These are phyloP conservation scores for Pezicula carpinea DNA, from an alignment of 2,329 filamentous ascomycete species.

Conservation along the genomic window DNA sequence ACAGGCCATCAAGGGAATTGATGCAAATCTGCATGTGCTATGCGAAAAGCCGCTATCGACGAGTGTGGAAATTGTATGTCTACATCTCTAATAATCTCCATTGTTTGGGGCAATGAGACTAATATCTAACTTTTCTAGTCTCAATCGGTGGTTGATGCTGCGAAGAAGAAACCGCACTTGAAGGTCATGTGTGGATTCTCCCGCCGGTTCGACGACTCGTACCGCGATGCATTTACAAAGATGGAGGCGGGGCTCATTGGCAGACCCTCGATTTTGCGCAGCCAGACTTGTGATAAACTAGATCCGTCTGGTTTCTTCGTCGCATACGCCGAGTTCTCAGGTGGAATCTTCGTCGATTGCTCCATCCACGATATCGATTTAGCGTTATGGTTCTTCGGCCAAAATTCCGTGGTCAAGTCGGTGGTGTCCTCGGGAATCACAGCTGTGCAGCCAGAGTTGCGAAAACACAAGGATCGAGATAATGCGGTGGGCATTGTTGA, in stretches of 20 bases:
- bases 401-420: constrained; percentile 48
- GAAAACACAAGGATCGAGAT: constrained; percentile 54
- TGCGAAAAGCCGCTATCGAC: constrained; percentile 59
- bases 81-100: neutral
- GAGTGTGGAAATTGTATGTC: constrained; percentile 50
- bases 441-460: constrained; percentile 52
- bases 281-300: constrained; percentile 63
- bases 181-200: constrained; percentile 66
- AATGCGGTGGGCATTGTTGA: constrained; percentile 62
- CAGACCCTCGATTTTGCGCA: constrained; percentile 54
- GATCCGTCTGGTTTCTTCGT: constrained; percentile 65
- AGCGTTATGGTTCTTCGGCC: constrained; percentile 58
- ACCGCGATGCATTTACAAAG: constrained; percentile 53
- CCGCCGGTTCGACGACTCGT: constrained; percentile 61
- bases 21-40: constrained; percentile 49
- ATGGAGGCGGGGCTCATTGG: constrained; percentile 53
- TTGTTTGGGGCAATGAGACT: neutral
- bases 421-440: constrained; percentile 53
- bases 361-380: constrained; percentile 68
- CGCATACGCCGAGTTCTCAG: constrained; percentile 58
- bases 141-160: constrained; percentile 54
- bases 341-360: constrained; percentile 68
- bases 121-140: constrained; percentile 36
- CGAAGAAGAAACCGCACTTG: constrained; percentile 48
- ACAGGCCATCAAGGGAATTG: constrained; percentile 52